Evolutionary conservation across 2,329 filamentous ascomycete species (phyloP).

Genomic region (Plectosphaerella cucumerina): DNA sequence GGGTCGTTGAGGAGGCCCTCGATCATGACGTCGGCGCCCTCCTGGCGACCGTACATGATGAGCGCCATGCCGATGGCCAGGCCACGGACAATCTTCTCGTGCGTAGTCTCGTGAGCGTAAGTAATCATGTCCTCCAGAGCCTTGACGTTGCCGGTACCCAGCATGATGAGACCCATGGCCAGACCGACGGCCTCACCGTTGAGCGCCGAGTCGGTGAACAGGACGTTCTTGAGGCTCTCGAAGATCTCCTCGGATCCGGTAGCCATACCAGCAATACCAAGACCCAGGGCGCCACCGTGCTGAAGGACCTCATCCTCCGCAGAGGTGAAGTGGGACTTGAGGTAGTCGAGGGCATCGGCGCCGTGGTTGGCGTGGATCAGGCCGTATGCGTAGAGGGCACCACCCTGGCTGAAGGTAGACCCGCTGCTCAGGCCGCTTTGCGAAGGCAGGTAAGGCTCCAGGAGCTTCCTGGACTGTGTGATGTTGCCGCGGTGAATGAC

Average conservation of each 20-base stretch:
- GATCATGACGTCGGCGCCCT: conserved; percentile 90
- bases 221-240: conserved; percentile 80
- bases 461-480: conserved; percentile 84
- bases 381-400: conserved; percentile 91
- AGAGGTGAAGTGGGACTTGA: conserved; percentile 69
- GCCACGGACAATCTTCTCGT: conserved; percentile 97
- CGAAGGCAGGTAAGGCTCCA: conserved; percentile 90
- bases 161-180: conserved; percentile 96
- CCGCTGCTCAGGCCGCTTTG: conserved; percentile 69
- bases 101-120: conserved; percentile 95
- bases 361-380: conserved; percentile 97
- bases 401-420: conserved; percentile 93
- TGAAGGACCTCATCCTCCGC: conserved; percentile 91
- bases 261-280: conserved; percentile 97
- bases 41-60: conserved; percentile 96
- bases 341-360: conserved; percentile 78
- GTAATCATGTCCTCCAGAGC: conserved; percentile 95
- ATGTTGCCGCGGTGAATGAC: conserved; percentile 97
- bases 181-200: conserved; percentile 96
- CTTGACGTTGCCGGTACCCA: conserved; percentile 93
- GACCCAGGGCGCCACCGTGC: conserved; percentile 89
- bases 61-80: conserved; percentile 94
- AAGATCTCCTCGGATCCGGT: conserved; percentile 89
- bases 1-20: conserved; percentile 90
- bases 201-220: conserved; percentile 91